phyloP scores from a whole-genome alignment of 2,329 filamentous ascomycete species.

The Aspergillus pseudonomiae region DNA sequence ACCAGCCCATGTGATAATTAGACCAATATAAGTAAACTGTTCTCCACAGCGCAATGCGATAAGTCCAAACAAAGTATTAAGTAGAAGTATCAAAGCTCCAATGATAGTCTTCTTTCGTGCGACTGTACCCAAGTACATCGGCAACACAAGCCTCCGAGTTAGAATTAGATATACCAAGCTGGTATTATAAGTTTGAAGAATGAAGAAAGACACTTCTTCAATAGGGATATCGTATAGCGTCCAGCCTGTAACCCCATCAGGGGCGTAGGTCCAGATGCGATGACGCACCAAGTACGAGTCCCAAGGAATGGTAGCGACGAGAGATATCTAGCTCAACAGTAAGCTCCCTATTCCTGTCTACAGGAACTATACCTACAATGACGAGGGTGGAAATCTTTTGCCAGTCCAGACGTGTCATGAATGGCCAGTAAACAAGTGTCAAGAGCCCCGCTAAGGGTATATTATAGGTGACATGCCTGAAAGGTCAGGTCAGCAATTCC shows the following conservation, averaged over 20 bases:
- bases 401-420: constrained; percentile 64
- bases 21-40: constrained; percentile 63
- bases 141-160: constrained; percentile 65
- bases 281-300: constrained; percentile 73
- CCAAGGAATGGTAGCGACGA: constrained; percentile 72
- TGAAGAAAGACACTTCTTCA: constrained; percentile 77
- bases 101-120: constrained; percentile 8
- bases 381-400: constrained; percentile 66
- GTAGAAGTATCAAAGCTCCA: constrained; percentile 1
- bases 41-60: constrained; percentile 50
- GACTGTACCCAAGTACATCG: constrained; percentile 53
- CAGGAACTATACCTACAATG: constrained; percentile 36
- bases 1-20: constrained; percentile 70
- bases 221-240: constrained; percentile 67
- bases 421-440: constrained; percentile 62
- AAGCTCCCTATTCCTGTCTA: neutral
- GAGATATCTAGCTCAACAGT: constrained; percentile 54
- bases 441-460: constrained; percentile 65
- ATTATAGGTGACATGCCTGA: constrained; percentile 67
- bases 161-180: constrained; percentile 66
- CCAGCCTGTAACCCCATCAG: constrained; percentile 64
- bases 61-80: constrained; percentile 27
- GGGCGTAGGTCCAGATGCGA: constrained; percentile 72
- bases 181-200: constrained; percentile 72
- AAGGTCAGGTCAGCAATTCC: constrained; percentile 1